Percentiles rank a stretch among this genome's conserved stretches.
These are phyloP conservation scores for Dioscorea dumetorum DNA, from an alignment of 106 monocot species.

Conservation along the genomic window DNA sequence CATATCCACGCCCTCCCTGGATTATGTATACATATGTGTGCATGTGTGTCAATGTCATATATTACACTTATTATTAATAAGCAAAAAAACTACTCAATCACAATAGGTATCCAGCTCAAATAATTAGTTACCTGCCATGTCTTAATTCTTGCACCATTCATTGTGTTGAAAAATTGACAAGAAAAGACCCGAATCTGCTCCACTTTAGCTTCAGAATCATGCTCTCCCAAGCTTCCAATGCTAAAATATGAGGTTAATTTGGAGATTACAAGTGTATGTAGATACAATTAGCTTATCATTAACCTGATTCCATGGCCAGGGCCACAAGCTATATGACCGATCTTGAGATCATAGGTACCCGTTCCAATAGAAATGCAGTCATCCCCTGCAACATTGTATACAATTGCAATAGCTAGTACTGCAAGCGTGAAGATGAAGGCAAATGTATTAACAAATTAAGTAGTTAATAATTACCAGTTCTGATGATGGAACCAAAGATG, in stretches of 20 bases:
- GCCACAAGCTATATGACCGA: background rate
- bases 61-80: too few relatives aligned
- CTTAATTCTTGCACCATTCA: conserved; percentile 1
- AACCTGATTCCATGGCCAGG: conserved; percentile 3
- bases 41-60: too few relatives aligned
- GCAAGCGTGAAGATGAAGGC: too few relatives aligned
- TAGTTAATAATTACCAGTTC: background rate
- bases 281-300: background rate
- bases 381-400: background rate
- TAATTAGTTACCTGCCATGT: conserved; percentile 4
- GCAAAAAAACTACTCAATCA: too few relatives aligned
- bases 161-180: background rate
- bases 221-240: background rate
- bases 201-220: background rate
- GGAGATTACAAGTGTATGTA: background rate
- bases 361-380: background rate
- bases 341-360: background rate
- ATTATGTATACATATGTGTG: background rate
- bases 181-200: background rate
- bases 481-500: background rate
- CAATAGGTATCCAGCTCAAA: background rate
- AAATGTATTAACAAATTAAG: too few relatives aligned
- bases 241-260: background rate
- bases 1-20: conserved; percentile 25
- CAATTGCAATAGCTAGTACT: background rate